Evolutionary conservation across 1,284 basidiomycete species (phyloP), one percentile per base, ranked within the genome.

Genomic region (Boletus sp.): DNA sequence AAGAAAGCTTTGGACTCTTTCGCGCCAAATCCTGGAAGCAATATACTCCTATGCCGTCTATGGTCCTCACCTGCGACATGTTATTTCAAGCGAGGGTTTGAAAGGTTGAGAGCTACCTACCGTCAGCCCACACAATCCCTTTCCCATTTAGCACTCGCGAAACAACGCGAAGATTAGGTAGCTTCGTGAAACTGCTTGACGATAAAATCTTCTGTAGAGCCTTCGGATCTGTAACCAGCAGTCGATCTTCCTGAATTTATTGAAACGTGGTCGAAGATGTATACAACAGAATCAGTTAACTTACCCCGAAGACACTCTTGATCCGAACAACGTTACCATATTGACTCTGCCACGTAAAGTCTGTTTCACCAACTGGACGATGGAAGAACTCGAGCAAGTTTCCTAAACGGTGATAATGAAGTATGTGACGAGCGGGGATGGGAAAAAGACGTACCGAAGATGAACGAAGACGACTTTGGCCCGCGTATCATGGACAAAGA

Each of bases 131-230:
- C 1, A 63, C 41, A 10, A 75, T 40, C 1, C 72, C 71, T n/a
- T 58, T 60, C 12, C 72, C 72, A 4, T 59, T 57, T 1, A 68
- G 16, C 32, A 72, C 43, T 5, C 58, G 52, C 1, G 67, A 59
- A 0, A 71, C 34, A 2, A 59, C 53, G 16, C 66, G 63, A 14
- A 64, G 56, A 13, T 61, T 61, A 2, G 55, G 60, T 22, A 57
- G 61, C 53, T 69, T 72, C 8, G 61, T 58, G 48, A 68, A 75
- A 33, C 54, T 58, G 52, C 73, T 72, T 0, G 62, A 67, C 0
- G 69, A 68, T 2, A 69, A 62, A 14, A 76, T 69, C 51, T 69
- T 67, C 35, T 72, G 72, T 9, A 74, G 50, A 7, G 72, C 73
- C 49, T 70, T 71, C 3, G 73, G 70, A 42, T 76, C 73, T 1